Evolutionary conservation across 2,329 filamentous ascomycete species (phyloP).

Genomic region (Bimuria novae-zelandiae): DNA sequence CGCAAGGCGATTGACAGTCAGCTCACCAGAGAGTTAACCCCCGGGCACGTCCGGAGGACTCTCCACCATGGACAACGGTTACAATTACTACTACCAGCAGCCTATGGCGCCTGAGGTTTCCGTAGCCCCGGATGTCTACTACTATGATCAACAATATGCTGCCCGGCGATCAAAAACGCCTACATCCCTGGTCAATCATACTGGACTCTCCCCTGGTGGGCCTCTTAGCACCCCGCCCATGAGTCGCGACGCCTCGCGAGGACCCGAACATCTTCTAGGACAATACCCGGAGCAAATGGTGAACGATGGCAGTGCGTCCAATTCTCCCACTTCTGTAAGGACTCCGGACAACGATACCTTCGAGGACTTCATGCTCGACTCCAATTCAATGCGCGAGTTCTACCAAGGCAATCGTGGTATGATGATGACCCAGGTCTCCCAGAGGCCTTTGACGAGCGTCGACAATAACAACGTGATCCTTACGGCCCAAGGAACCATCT

Average conservation of each 20-base stretch:
- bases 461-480: constrained; percentile 28
- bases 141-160: constrained; percentile 27
- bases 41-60: constrained; percentile 24
- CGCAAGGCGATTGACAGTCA: constrained; percentile 34
- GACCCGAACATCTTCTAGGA: constrained; percentile 32
- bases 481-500: constrained; percentile 24
- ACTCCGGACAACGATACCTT: constrained; percentile 42
- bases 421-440: constrained; percentile 33
- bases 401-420: constrained; percentile 29
- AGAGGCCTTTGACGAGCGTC: constrained; percentile 26
- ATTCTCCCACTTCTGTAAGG: constrained; percentile 41
- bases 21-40: constrained; percentile 23
- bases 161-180: constrained; percentile 40
- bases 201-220: constrained; percentile 37
- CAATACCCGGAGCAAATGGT: constrained; percentile 36
- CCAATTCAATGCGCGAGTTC: constrained; percentile 32
- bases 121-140: constrained; percentile 24
- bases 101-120: constrained; percentile 23
- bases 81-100: constrained; percentile 28
- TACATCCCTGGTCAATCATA: constrained; percentile 40
- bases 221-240: constrained; percentile 40
- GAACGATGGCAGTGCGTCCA: constrained; percentile 40
- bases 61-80: constrained; percentile 39
- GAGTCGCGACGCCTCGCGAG: constrained; percentile 39
- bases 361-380: constrained; percentile 39